A percentile compares a stretch with the other conserved stretches of the same genome.
Conservation (phyloP, 2,329 filamentous ascomycete species). For the Alternaria atra region DNA sequence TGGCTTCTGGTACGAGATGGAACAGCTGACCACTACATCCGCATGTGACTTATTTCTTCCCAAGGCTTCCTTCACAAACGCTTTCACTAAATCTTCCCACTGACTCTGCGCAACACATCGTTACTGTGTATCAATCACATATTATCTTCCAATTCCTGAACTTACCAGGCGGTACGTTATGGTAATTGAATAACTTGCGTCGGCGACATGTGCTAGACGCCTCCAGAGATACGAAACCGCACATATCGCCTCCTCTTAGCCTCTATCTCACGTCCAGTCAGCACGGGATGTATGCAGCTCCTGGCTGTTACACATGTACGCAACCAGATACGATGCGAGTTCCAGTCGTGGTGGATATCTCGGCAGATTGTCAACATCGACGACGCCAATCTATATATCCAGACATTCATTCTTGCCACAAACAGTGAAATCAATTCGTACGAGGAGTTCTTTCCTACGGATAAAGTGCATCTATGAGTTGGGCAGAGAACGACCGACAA, state of each 20-base stretch:
- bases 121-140: too few relatives aligned
- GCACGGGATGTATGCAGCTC: background rate
- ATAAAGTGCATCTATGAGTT: background rate
- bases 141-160: too few relatives aligned
- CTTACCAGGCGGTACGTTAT: too few relatives aligned
- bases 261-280: background rate
- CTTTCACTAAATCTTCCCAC: too few relatives aligned
- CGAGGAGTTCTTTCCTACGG: background rate
- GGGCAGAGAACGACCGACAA: too few relatives aligned
- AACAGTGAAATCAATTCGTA: background rate
- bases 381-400: background rate
- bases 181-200: too few relatives aligned
- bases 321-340: background rate
- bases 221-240: background rate
- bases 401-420: background rate
- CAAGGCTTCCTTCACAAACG: background rate
- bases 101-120: too few relatives aligned
- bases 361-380: background rate
- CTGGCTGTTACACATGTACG: background rate
- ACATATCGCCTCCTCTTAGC: background rate
- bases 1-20: background rate
- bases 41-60: background rate
- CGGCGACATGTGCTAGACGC: background rate
- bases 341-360: background rate
- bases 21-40: background rate